A percentile compares a stretch with the other conserved stretches of the same genome.
Conservation (phyloP, 345 rosid genomes). For the Pugionium cornutum region DNA sequence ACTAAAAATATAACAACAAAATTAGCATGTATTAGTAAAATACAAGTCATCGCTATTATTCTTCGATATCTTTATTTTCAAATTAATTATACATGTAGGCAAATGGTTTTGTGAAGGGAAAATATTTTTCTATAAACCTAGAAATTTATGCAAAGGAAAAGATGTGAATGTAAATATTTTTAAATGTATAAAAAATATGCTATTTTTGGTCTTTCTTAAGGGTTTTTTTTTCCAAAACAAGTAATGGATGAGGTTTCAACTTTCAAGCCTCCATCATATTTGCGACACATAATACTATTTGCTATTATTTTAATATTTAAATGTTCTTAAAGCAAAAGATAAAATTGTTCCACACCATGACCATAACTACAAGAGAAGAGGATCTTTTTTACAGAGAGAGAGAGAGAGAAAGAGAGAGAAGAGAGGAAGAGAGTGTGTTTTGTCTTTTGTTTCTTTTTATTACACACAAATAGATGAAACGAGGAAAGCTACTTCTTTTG, state of each 20-base stretch:
- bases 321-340: not conserved
- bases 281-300: conserved; percentile 33
- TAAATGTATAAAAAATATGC: conserved; percentile 30
- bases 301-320: conserved; percentile 15
- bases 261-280: conserved; percentile 34
- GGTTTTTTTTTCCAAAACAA: conserved; percentile 51
- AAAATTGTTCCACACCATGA: conserved; percentile 24
- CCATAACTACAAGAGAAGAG: conserved; percentile 41
- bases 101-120: not conserved
- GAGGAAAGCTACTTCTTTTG: conserved; percentile 39
- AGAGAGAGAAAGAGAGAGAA: conserved; percentile 32
- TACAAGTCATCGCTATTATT: too few species aligned
- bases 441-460: conserved; percentile 37
- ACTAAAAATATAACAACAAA: too few species aligned
- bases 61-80: too few species aligned
- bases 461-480: conserved; percentile 41
- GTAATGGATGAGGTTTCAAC: conserved; percentile 44
- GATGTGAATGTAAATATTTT: conserved; percentile 31
- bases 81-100: too few species aligned
- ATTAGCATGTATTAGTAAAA: too few species aligned
- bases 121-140: not conserved
- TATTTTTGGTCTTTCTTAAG: conserved; percentile 29
- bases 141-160: conserved; percentile 33
- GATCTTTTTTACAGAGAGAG: conserved; percentile 30
- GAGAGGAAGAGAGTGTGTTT: conserved; percentile 2